Conservation (phyloP, 2,329 filamentous ascomycete genomes). For the Pestalotiopsis fici region DNA sequence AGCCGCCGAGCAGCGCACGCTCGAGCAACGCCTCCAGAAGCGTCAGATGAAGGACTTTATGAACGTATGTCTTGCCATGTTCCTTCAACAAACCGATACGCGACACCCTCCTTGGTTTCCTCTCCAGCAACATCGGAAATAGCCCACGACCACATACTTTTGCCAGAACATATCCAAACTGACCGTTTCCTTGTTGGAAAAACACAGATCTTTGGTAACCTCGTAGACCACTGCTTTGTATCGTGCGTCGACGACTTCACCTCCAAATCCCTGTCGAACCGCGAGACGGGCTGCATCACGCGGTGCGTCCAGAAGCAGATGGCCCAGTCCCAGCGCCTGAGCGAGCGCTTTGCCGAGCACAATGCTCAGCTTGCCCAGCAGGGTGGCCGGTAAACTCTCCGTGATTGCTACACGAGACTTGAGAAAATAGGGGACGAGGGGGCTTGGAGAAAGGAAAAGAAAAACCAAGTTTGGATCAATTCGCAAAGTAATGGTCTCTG, state of each 20-base stretch:
- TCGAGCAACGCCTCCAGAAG: conserved; percentile 92
- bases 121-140: too few relatives aligned
- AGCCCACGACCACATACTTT: too few relatives aligned
- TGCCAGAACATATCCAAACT: not conserved
- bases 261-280: conserved; percentile 85
- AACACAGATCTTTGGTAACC: conserved; percentile 59
- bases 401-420: conserved; percentile 14
- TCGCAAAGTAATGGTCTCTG: not conserved
- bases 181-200: not conserved
- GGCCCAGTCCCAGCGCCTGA: conserved; percentile 86
- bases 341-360: conserved; percentile 82
- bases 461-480: not conserved
- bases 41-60: conserved; percentile 99
- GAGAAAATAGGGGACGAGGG: conserved; percentile 3
- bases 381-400: conserved; percentile 46
- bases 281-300: conserved; percentile 89
- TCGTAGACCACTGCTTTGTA: conserved; percentile 89
- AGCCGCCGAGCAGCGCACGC: conserved; percentile 82
- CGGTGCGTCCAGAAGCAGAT: conserved; percentile 96
- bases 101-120: too few relatives aligned
- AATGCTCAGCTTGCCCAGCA: conserved; percentile 61
- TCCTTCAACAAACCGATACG: too few relatives aligned
- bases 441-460: not conserved
- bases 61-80: conserved; percentile 86
- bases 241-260: conserved; percentile 99